Evolutionary conservation across 352 stramenopile species (phyloP).

Genomic region (Halophytophthora polymorphica): DNA sequence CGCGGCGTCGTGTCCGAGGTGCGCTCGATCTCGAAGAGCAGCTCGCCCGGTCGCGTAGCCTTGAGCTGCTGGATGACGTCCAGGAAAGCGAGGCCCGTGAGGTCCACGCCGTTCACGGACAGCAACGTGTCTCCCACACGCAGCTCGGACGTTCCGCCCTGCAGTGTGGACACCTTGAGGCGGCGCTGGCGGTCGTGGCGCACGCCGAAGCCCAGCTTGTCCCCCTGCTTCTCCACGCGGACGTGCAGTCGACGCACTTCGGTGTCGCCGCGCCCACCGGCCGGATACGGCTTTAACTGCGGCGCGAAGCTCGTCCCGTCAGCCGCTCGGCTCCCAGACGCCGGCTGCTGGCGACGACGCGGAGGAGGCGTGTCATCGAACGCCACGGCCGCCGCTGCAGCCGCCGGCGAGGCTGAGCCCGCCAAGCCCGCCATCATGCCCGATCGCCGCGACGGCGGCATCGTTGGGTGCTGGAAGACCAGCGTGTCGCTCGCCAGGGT

Average conservation of each 20-base stretch:
- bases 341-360: not conserved
- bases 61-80: slow-evolving; percentile 63
- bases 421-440: slow-evolving; percentile 14
- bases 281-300: not conserved
- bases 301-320: not conserved
- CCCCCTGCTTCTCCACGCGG: slow-evolving; percentile 36
- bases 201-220: slow-evolving; percentile 67
- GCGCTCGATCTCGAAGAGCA: slow-evolving; percentile 63
- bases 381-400: not conserved
- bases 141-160: slow-evolving; percentile 33
- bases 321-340: not conserved
- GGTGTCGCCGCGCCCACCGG: not conserved
- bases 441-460: slow-evolving; percentile 36
- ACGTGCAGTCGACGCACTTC: slow-evolving; percentile 6
- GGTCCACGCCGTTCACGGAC: slow-evolving; percentile 55
- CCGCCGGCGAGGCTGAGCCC: slow-evolving; percentile 4
- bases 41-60: slow-evolving; percentile 36
- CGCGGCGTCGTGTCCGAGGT: not conserved
- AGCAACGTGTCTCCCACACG: slow-evolving; percentile 65
- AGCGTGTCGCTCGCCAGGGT: slow-evolving; percentile 52
- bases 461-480: slow-evolving; percentile 59
- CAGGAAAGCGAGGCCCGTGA: slow-evolving; percentile 49
- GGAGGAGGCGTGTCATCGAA: not conserved
- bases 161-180: slow-evolving; percentile 58
- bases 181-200: slow-evolving; percentile 52